A percentile compares a stretch with the other conserved stretches of the same genome.
Conservation (phyloP, 1,284 basidiomycete species). For the Ustilago xerochloae region DNA sequence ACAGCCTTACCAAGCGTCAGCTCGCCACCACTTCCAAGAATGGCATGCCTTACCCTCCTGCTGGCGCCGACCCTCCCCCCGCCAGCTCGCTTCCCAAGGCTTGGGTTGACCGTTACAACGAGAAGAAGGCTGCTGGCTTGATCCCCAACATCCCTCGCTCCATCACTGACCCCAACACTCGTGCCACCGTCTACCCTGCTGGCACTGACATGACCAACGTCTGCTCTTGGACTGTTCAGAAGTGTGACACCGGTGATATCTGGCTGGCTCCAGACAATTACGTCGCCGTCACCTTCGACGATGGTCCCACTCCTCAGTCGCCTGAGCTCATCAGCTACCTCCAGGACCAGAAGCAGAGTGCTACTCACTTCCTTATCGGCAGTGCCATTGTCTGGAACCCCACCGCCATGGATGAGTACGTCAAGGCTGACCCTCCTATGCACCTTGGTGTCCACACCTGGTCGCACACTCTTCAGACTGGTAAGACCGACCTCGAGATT, state of each 20-base stretch:
- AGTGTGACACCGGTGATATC: slow-evolving; percentile 60
- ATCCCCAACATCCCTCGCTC: slow-evolving; percentile 78
- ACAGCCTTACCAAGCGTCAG: slow-evolving; percentile 47
- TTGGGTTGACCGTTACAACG: slow-evolving; percentile 77
- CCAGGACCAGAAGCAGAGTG: slow-evolving; percentile 71
- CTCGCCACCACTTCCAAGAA: slow-evolving; percentile 48
- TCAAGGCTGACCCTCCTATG: slow-evolving; percentile 71
- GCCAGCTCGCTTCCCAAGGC: slow-evolving; percentile 58
- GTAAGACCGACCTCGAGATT: slow-evolving; percentile 77
- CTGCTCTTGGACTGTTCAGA: slow-evolving; percentile 59
- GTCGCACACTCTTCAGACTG: slow-evolving; percentile 75
- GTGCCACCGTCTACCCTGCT: slow-evolving; percentile 48
- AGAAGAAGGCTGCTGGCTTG: slow-evolving; percentile 76
- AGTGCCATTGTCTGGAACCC: slow-evolving; percentile 76
- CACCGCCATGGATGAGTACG: slow-evolving; percentile 72
- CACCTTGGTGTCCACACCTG: slow-evolving; percentile 75
- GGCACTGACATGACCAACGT: slow-evolving; percentile 53
- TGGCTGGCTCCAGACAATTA: slow-evolving; percentile 54
- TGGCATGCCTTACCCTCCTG: slow-evolving; percentile 54
- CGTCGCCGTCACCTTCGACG: slow-evolving; percentile 72
- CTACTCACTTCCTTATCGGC: slow-evolving; percentile 87
- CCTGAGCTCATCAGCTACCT: slow-evolving; percentile 74
- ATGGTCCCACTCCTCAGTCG: slow-evolving; percentile 75
- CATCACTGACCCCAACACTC: slow-evolving; percentile 60
- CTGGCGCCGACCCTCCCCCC: slow-evolving; percentile 48